Evolutionary conservation across 768 basidiomycete species (phyloP), one percentile per base, ranked within the genome.

Genomic region (Trametes punicea): DNA sequence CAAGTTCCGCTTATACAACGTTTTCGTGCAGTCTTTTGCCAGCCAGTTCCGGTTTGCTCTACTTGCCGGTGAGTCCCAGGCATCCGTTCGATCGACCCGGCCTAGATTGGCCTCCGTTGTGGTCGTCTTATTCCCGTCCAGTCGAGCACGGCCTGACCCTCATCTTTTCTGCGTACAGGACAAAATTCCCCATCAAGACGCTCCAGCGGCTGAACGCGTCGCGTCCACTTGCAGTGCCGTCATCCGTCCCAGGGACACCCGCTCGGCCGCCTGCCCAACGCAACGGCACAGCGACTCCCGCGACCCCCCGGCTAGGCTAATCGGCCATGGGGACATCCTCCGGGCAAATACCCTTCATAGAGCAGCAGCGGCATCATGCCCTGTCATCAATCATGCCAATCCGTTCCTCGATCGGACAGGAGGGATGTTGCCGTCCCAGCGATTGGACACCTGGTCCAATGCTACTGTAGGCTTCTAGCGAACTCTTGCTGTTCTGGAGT

Each of bases 181-280:
- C 94, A 23, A 94, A 94, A 69, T 98, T 98, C 77, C 94, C 94
- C 4, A 85, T 94, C 70, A 93, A 95, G 68, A 91, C 91, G 2
- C 80, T 96, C 8, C 87, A 89, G 69, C 85, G 92, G 13, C 78
- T 93, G 44, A 88, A 87, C 59, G 81, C 85, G 30, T 78, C 79
- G 1, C 65, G 68, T 30, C 70, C 71, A 2, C 51, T 53, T 23
- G 51, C 65, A 3, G 49, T 40, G 46, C 44, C 61, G 6, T 10
- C 57, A 8, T 55, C 56, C 7, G 25, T 47, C 15, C 57, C 57
- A 50, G 36, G 46, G 34, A 51, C 53, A 6, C 52, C 52, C 21
- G 33, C 41, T 26, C 46, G 46, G 13, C 46, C 51, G n/a, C 46
- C 46, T 9, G 46, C 46, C 18, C 57, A 53, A 6, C 31, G 39